Percentiles rank a stretch among this genome's conserved stretches.
Evolutionary conservation across 202 grass and related monocot genomes (phyloP).

Genomic region (Bolboschoenoplectus hybrid): DNA sequence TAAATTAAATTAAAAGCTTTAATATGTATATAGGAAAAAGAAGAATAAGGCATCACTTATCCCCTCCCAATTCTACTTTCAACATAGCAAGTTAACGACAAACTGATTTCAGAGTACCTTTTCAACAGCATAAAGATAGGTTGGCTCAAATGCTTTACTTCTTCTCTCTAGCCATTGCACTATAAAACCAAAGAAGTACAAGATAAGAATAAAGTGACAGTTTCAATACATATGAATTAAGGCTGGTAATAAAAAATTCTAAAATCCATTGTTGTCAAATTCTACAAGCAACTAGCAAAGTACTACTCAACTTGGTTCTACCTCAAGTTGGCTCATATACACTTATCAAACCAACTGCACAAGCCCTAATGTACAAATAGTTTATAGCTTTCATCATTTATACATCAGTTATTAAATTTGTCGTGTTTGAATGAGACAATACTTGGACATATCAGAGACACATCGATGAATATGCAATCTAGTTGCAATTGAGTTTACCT

Average conservation of each 20-base stretch:
- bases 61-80: neutral
- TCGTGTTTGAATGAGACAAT: neutral
- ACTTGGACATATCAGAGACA: neutral
- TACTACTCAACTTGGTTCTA: neutral
- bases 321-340: neutral
- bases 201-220: neutral
- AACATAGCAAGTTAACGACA: constrained; percentile 7
- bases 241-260: neutral
- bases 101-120: constrained; percentile 55
- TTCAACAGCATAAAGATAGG: constrained; percentile 90
- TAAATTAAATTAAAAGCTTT: neutral
- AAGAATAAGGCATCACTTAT: neutral
- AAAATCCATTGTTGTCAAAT: neutral
- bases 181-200: constrained; percentile 57
- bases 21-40: too few species aligned
- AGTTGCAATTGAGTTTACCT: constrained; percentile 55
- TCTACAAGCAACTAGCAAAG: neutral
- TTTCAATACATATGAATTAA: neutral
- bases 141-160: constrained; percentile 97
- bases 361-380: neutral
- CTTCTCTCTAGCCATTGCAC: constrained; percentile 95
- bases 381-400: neutral
- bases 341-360: constrained; percentile 20
- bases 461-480: neutral
- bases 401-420: neutral